phyloP scores from a whole-genome alignment of 352 stramenopile species.

The Phytophthora kernoviae region DNA sequence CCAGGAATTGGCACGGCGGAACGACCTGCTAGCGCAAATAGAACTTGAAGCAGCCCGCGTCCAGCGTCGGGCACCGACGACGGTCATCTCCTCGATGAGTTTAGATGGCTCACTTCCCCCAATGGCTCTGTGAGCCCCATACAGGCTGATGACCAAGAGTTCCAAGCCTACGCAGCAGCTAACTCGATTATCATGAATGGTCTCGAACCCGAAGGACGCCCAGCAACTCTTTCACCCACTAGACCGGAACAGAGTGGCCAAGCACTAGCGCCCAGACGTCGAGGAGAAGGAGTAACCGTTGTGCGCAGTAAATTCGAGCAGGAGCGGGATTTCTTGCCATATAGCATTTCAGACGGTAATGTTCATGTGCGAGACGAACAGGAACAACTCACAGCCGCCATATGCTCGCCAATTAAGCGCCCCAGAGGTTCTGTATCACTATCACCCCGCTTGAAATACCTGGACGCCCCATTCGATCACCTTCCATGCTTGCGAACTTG shows the following conservation, averaged over 20 bases:
- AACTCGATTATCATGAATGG: constrained; percentile 43
- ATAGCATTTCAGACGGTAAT: constrained; percentile 43
- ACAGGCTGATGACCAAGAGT: constrained; percentile 27
- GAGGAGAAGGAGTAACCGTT: constrained; percentile 1
- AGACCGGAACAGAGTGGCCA: constrained; percentile 13
- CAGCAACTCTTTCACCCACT: constrained; percentile 23
- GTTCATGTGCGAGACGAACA: constrained; percentile 28
- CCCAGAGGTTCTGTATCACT: constrained; percentile 2
- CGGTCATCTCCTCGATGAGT: constrained; percentile 38
- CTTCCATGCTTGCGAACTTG: constrained; percentile 37
- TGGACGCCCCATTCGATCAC: constrained; percentile 34
- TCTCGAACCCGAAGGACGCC: constrained; percentile 1
- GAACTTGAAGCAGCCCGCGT: constrained; percentile 38
- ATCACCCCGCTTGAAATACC: constrained; percentile 13
- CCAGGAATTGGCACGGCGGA: constrained; percentile 50
- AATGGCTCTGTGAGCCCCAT: constrained; percentile 15
- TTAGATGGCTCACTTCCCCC: constrained; percentile 5
- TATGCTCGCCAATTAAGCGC: constrained; percentile 47
- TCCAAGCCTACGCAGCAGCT: constrained; percentile 42
- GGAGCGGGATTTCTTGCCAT: constrained; percentile 38
- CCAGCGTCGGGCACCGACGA: constrained; percentile 36
- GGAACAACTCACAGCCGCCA: constrained; percentile 20
- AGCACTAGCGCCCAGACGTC: constrained; percentile 6
- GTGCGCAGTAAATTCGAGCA: constrained; percentile 53
- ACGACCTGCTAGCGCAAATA: constrained; percentile 55